A percentile compares a stretch with the other conserved stretches of the same genome.
Conservation (phyloP, 2,329 filamentous ascomycete species). For the Pezicula neosporulosa region DNA sequence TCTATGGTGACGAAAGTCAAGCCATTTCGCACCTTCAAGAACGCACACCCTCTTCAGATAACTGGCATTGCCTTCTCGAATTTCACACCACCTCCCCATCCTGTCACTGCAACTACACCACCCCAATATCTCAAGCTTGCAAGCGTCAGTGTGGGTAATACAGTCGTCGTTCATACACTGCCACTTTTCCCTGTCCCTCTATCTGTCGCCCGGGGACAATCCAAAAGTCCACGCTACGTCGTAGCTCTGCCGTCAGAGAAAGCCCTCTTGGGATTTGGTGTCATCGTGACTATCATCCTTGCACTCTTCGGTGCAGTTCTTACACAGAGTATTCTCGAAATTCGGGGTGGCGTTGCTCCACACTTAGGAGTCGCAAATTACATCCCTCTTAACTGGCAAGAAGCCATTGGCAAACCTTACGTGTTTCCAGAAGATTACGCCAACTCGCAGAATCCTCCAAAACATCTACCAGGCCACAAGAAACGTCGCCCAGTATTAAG, state of each 20-base stretch:
- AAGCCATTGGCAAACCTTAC: slow-evolving; percentile 22
- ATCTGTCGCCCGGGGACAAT: slow-evolving; percentile 23
- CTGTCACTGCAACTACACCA: slow-evolving; percentile 23
- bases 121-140: slow-evolving; percentile 28
- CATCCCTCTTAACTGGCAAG: slow-evolving; percentile 20
- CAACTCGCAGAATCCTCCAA: neutral
- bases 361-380: slow-evolving; percentile 20
- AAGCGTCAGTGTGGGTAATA: slow-evolving; percentile 29
- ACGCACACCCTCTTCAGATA: slow-evolving; percentile 54
- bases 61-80: slow-evolving; percentile 56
- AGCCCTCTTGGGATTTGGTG: slow-evolving; percentile 16
- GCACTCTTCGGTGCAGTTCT: slow-evolving; percentile 20
- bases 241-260: slow-evolving; percentile 24
- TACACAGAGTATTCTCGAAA: slow-evolving; percentile 26
- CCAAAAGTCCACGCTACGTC: slow-evolving; percentile 26
- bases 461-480: neutral
- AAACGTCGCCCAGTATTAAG: neutral
- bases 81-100: slow-evolving; percentile 21
- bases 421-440: slow-evolving; percentile 8
- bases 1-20: slow-evolving; percentile 50
- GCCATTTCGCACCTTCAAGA: slow-evolving; percentile 48
- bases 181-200: slow-evolving; percentile 28
- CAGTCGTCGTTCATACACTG: slow-evolving; percentile 30
- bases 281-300: slow-evolving; percentile 17
- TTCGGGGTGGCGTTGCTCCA: slow-evolving; percentile 19